Evolutionary conservation across 345 rosid genomes (phyloP).

Genomic region (Sapria himalayana): DNA sequence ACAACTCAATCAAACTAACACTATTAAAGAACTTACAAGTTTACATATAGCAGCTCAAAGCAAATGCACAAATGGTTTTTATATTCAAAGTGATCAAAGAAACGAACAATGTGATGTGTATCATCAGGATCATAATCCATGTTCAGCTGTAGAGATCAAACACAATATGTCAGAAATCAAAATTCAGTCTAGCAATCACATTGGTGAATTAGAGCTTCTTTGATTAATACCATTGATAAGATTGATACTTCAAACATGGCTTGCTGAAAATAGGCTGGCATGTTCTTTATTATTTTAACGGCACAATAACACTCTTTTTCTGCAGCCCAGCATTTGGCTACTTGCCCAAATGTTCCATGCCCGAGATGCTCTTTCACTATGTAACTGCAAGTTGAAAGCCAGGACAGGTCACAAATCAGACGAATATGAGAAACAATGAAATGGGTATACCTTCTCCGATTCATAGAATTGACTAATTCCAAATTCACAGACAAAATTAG

Average conservation of each 20-base stretch:
- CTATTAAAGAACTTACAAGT: constrained; percentile 63
- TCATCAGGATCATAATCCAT: constrained; percentile 96
- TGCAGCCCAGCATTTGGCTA: constrained; percentile 90
- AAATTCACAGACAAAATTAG: constrained; percentile 74
- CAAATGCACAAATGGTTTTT: constrained; percentile 84
- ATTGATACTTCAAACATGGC: constrained; percentile 97
- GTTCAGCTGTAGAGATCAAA: constrained; percentile 46
- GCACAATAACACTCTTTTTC: constrained; percentile 60
- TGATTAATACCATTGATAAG: constrained; percentile 54
- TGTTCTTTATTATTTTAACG: constrained; percentile 90
- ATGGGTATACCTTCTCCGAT: constrained; percentile 46
- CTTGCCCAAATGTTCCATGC: constrained; percentile 98
- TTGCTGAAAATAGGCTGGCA: constrained; percentile 96
- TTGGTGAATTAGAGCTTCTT: constrained; percentile 7
- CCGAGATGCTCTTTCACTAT: constrained; percentile 97
- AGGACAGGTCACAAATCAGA: constrained; percentile 2
- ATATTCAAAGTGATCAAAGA: constrained; percentile 72
- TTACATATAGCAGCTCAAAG: constrained; percentile 89
- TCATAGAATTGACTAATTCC: constrained; percentile 44
- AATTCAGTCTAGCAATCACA: constrained; percentile 2
- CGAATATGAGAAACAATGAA: constrained; percentile 1
- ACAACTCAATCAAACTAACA: no score
- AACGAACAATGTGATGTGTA: constrained; percentile 95
- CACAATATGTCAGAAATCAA: constrained; percentile 7
- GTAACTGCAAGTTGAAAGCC: constrained; percentile 37